These are phyloP conservation scores for Hypomontagnella monticulosa DNA, from an alignment of 495 filamentous ascomycete species.

Conservation along the genomic window DNA sequence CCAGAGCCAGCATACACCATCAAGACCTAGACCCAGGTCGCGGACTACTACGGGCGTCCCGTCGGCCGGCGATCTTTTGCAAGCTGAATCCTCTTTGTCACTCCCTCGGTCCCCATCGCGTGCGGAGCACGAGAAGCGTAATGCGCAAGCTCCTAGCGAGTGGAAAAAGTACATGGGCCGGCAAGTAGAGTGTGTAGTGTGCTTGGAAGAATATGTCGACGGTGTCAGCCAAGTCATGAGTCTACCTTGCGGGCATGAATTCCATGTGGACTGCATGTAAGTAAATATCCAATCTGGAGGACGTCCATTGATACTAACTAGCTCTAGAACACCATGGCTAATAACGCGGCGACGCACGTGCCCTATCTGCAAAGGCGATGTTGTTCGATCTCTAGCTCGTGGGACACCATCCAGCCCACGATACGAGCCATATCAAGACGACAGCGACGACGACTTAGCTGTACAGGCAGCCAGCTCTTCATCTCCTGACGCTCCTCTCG, in stretches of 20 bases:
- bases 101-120: slow-evolving; percentile 39
- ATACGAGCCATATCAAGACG: slow-evolving; percentile 61
- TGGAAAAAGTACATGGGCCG: slow-evolving; percentile 85
- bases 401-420: slow-evolving; percentile 56
- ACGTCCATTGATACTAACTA: slow-evolving; percentile 27
- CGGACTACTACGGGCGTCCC: slow-evolving; percentile 70
- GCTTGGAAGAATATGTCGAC: slow-evolving; percentile 95
- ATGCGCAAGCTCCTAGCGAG: slow-evolving; percentile 61
- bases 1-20: slow-evolving; percentile 61
- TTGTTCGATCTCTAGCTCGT: slow-evolving; percentile 71
- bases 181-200: slow-evolving; percentile 96
- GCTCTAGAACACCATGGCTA: slow-evolving; percentile 93
- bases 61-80: slow-evolving; percentile 52
- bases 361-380: slow-evolving; percentile 97
- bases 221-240: slow-evolving; percentile 96
- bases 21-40: slow-evolving; percentile 68
- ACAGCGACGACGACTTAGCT: slow-evolving; percentile 52
- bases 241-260: slow-evolving; percentile 97
- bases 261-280: slow-evolving; percentile 99
- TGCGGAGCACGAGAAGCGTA: slow-evolving; percentile 61
- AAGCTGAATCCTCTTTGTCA: slow-evolving; percentile 52
- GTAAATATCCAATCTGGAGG: slow-evolving; percentile 48
- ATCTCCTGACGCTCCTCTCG: slow-evolving; percentile 31
- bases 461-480: slow-evolving; percentile 35
- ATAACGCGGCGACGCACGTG: slow-evolving; percentile 94